Conservation (phyloP, 352 stramenopile species). For the Phytophthora pistaciae region DNA sequence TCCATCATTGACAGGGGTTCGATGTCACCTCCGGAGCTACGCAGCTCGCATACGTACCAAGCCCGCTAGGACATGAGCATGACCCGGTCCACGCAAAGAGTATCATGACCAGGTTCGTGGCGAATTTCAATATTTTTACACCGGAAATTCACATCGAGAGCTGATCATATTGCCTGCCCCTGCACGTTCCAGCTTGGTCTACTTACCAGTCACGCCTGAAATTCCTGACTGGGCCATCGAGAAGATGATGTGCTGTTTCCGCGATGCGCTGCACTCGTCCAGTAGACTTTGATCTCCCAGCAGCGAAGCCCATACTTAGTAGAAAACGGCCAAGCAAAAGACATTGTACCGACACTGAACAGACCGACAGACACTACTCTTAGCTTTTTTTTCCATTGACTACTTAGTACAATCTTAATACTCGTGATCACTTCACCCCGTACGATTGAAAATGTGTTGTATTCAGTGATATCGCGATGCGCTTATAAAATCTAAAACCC, state of each 20-base stretch:
- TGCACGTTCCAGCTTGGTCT: conserved; percentile 63
- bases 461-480: neutral
- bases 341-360: neutral
- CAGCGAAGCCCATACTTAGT: neutral
- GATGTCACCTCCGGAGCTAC: conserved; percentile 83
- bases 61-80: conserved; percentile 51
- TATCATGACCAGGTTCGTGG: conserved; percentile 77
- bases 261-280: conserved; percentile 51
- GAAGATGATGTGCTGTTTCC: conserved; percentile 80
- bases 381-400: neutral
- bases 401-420: neutral
- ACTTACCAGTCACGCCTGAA: conserved; percentile 81
- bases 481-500: neutral
- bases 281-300: conserved; percentile 32
- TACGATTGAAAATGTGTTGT: neutral
- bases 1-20: conserved; percentile 57
- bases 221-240: conserved; percentile 79
- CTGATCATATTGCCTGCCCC: neutral
- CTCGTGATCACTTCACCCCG: too few relatives aligned
- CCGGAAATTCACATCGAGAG: neutral
- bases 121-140: neutral
- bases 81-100: conserved; percentile 72
- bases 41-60: conserved; percentile 75
- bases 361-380: neutral
- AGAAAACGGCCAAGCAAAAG: neutral